Conservation (phyloP, 129 eudicot genomes). For the Flaveria brownii region DNA sequence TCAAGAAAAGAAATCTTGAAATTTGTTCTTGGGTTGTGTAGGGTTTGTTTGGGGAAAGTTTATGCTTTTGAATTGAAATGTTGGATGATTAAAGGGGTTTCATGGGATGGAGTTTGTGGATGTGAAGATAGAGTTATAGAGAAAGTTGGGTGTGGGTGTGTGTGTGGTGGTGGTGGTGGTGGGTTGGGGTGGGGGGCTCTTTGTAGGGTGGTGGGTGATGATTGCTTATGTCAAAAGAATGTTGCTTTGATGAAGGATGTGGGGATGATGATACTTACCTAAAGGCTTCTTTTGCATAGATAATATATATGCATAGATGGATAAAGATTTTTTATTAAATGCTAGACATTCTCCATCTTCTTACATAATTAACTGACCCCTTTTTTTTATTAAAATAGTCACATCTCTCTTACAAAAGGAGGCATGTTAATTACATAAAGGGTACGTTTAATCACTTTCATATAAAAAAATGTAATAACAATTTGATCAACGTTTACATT, state of each 20-base stretch:
- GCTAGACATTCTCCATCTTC: no score
- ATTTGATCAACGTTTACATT: not conserved
- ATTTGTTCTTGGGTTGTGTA: constrained; percentile 22
- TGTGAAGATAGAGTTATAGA: constrained; percentile 6
- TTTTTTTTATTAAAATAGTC: no score
- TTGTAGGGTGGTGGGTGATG: constrained; percentile 24
- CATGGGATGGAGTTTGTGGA: constrained; percentile 14
- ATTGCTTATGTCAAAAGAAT: constrained; percentile 26
- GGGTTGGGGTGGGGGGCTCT: not conserved
- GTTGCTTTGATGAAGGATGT: constrained; percentile 36
- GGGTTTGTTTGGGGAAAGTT: constrained; percentile 24
- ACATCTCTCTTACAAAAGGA: no score
- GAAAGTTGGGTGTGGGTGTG: not conserved
- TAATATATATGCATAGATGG: not conserved
- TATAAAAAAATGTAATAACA: no score
- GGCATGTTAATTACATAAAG: no score
- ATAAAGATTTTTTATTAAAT: not conserved
- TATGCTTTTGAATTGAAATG: constrained; percentile 14
- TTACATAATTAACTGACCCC: no score
- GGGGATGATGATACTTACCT: constrained; percentile 39
- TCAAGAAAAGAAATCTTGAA: constrained; percentile 22
- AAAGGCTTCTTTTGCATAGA: constrained; percentile 31
- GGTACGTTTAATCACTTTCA: no score
- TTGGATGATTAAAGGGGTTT: constrained; percentile 22
- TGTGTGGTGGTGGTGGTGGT: not conserved